These are phyloP conservation scores for Dactylella cylindrospora DNA, from an alignment of 2,329 filamentous ascomycete genomes.

Conservation along the genomic window DNA sequence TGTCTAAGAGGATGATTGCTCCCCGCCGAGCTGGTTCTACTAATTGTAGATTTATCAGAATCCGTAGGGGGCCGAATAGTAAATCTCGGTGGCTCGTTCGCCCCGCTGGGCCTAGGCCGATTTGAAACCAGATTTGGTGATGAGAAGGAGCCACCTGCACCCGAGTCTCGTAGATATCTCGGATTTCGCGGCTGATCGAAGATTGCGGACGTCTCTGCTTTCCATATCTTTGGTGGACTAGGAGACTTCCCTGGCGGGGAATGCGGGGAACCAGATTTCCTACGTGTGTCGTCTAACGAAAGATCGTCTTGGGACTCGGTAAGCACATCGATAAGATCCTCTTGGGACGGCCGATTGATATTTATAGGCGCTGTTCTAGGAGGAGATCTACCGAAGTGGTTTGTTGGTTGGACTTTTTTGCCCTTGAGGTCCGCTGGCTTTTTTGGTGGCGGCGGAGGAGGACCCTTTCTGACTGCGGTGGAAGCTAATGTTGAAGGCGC, in stretches of 20 bases:
- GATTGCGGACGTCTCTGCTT: conserved; percentile 26
- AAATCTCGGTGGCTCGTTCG: conserved; percentile 18
- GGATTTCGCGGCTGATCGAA: conserved; percentile 31
- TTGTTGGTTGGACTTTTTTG: conserved; percentile 28
- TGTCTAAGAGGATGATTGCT: conserved; percentile 16
- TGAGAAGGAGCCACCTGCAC: conserved; percentile 7
- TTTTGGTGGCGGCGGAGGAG: conserved; percentile 30
- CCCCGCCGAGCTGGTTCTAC: conserved; percentile 30
- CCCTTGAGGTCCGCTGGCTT: conserved; percentile 42
- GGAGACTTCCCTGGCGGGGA: conserved; percentile 34
- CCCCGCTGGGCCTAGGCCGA: neutral
- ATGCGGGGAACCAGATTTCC: conserved; percentile 16
- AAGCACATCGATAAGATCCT: conserved; percentile 8
- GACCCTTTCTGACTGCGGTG: conserved; percentile 5
- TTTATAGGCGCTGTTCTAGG: conserved; percentile 28
- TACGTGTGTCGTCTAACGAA: neutral
- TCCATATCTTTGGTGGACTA: conserved; percentile 39
- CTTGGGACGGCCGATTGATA: conserved; percentile 7
- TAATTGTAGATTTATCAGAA: conserved; percentile 48
- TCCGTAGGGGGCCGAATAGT: conserved; percentile 40
- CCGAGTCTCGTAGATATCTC: neutral
- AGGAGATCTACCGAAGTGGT: conserved; percentile 22
- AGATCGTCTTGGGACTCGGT: conserved; percentile 7
- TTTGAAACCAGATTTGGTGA: conserved; percentile 24
- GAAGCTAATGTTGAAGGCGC: conserved; percentile 9